Percentiles rank a stretch among this genome's conserved stretches.
phyloP scores from a whole-genome alignment of 164 flowering plant genomes.

The Macadamia integrifolia region DNA sequence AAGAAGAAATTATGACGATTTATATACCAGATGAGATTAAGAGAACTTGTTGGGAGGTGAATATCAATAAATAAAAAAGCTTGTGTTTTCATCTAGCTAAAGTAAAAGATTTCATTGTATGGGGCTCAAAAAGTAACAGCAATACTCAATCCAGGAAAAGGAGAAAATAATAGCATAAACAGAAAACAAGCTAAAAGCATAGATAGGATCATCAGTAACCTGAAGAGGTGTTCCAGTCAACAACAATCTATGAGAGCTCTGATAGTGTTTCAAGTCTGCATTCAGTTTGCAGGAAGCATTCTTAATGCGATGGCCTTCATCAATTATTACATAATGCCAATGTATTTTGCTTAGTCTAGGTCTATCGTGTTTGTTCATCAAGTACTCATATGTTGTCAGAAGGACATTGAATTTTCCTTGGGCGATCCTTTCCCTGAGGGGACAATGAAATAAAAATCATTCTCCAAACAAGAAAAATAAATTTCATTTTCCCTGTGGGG shows the following conservation, averaged over 20 bases:
- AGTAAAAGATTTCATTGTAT: too few species aligned
- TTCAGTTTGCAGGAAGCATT: slow-evolving; percentile 98
- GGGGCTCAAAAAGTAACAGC: too few species aligned
- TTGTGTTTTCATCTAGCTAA: too few species aligned
- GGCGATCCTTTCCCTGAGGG: slow-evolving; percentile 79
- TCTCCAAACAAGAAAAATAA: background rate
- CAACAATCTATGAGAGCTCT: slow-evolving; percentile 83
- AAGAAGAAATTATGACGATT: too few species aligned
- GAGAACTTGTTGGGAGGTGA: too few species aligned
- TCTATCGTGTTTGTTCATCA: slow-evolving; percentile 98
- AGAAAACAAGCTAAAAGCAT: background rate
- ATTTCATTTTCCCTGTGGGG: slow-evolving; percentile 55
- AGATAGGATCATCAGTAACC: slow-evolving; percentile 30
- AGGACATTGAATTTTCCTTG: slow-evolving; percentile 96
- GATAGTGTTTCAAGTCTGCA: slow-evolving; percentile 89
- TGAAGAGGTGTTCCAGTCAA: slow-evolving; percentile 97
- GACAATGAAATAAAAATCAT: slow-evolving; percentile 6
- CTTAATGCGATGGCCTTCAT: slow-evolving; percentile 97
- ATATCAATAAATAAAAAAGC: too few species aligned
- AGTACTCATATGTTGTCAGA: slow-evolving; percentile 91
- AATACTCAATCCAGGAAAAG: too few species aligned
- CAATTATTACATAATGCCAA: slow-evolving; percentile 96
- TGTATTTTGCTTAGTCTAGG: slow-evolving; percentile 88
- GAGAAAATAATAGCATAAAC: too few species aligned
- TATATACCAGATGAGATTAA: too few species aligned